phyloP scores from a whole-genome alignment of 305 asterid species.

The Fraxinus greggii region DNA sequence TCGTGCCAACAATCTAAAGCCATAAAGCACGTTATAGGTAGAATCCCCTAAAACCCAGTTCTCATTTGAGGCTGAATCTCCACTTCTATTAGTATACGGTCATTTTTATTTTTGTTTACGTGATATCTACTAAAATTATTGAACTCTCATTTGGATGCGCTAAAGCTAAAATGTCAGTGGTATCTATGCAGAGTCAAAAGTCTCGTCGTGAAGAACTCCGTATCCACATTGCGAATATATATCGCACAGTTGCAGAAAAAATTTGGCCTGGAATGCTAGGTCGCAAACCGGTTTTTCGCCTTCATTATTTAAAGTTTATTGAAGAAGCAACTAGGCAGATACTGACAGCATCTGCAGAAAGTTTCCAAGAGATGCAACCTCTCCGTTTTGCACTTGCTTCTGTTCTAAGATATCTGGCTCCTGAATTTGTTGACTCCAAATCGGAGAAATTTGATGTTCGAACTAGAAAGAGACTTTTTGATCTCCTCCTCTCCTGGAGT shows the following conservation, averaged over 20 bases:
- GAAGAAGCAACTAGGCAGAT: constrained; percentile 89
- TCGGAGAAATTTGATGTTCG: constrained; percentile 91
- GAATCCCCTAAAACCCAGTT: constrained; percentile 11
- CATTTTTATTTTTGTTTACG: constrained; percentile 6
- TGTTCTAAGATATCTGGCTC: constrained; percentile 92
- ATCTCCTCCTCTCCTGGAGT: constrained; percentile 91
- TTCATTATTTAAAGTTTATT: constrained; percentile 90
- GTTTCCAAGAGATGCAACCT: constrained; percentile 90
- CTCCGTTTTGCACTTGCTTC: constrained; percentile 94
- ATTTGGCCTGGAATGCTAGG: constrained; percentile 99
- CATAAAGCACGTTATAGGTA: background rate
- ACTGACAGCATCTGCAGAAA: constrained; percentile 68
- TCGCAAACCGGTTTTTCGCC: constrained; percentile 95
- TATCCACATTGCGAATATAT: constrained; percentile 77
- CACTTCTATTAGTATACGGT: constrained; percentile 4
- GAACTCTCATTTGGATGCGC: constrained; percentile 19
- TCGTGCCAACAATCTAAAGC: background rate
- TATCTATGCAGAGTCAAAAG: constrained; percentile 79
- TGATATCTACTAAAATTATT: constrained; percentile 18
- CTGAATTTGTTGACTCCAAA: constrained; percentile 96
- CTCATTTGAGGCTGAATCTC: constrained; percentile 3
- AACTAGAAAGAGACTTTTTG: constrained; percentile 92
- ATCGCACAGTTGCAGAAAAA: constrained; percentile 89
- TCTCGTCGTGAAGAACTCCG: constrained; percentile 98
- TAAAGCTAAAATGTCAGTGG: constrained; percentile 20